These are phyloP conservation scores for Schoenoplectus tabernaemontani DNA, from an alignment of 202 grass and related monocot genomes.

Conservation along the genomic window DNA sequence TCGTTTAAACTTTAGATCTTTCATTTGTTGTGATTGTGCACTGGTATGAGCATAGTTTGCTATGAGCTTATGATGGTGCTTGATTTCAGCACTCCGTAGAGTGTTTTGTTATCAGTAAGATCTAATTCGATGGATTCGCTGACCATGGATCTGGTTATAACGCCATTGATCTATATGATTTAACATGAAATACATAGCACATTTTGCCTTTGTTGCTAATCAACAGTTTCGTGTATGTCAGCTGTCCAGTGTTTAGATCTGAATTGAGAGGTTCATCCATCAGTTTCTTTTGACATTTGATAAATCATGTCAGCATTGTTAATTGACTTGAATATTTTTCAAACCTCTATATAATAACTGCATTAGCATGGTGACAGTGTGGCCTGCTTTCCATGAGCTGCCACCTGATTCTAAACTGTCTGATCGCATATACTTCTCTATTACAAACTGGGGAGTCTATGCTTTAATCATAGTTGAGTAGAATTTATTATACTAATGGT, in stretches of 20 bases:
- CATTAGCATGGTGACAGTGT: neutral
- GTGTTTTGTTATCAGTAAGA: neutral
- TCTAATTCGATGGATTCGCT: neutral
- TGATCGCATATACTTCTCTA: neutral
- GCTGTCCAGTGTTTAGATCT: slow-evolving; percentile 25
- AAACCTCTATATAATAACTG: neutral
- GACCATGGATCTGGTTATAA: slow-evolving; percentile 1
- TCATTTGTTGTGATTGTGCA: neutral
- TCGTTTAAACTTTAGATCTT: neutral
- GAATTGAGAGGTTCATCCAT: neutral
- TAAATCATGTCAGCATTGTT: neutral
- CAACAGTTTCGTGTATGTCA: neutral
- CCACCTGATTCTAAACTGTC: neutral
- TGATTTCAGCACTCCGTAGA: neutral
- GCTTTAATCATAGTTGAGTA: neutral
- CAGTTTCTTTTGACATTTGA: neutral
- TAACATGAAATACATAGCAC: neutral
- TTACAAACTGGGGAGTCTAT: neutral
- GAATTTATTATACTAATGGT: neutral
- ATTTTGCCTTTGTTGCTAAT: neutral
- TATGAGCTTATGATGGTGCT: neutral
- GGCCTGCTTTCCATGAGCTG: neutral
- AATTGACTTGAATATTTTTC: neutral
- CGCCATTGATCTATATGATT: slow-evolving; percentile 1
- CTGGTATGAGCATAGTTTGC: neutral